phyloP scores from a whole-genome alignment of 331 rosid species.

The Rosa hybrid region DNA sequence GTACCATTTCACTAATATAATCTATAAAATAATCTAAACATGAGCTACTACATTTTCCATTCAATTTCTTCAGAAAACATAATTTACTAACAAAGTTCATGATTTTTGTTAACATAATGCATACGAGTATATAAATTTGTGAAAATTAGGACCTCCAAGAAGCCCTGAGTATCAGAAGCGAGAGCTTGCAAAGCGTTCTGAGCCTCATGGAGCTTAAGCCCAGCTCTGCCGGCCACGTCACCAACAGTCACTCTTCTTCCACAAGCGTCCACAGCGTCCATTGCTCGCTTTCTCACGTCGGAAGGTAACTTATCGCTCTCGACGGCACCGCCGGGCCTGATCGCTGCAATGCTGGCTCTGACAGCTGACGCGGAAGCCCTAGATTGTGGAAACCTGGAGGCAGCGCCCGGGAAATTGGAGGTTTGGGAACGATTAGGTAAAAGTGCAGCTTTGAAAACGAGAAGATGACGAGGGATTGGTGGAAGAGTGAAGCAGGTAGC shows the following conservation, averaged over 20 bases:
- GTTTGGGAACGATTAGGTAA: conserved; percentile 30
- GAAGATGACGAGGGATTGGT: not conserved
- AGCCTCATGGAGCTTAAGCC: conserved; percentile 75
- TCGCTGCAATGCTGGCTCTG: conserved; percentile 23
- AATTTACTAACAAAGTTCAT: not conserved
- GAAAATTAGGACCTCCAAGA: conserved; percentile 67
- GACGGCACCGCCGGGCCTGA: conserved; percentile 66
- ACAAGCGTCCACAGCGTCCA: conserved; percentile 84
- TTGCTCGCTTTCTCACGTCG: conserved; percentile 83
- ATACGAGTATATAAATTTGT: not conserved
- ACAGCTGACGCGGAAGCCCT: no score
- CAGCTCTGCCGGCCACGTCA: conserved; percentile 86
- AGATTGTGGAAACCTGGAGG: no score
- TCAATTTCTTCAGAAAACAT: not conserved
- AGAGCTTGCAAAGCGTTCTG: conserved; percentile 94
- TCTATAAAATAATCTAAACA: not conserved
- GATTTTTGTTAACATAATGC: not conserved
- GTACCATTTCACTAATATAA: not conserved
- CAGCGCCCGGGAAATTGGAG: no score
- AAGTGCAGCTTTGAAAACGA: conserved; percentile 22
- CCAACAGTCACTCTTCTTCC: conserved; percentile 91
- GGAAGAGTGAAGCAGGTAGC: conserved; percentile 46
- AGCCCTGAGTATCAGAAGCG: conserved; percentile 84
- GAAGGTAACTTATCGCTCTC: conserved; percentile 73
- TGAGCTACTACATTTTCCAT: not conserved